Evolutionary conservation across 352 stramenopile genomes (phyloP), one percentile per base, ranked within the genome.

Genomic region (Phytophthora aleatoria): DNA sequence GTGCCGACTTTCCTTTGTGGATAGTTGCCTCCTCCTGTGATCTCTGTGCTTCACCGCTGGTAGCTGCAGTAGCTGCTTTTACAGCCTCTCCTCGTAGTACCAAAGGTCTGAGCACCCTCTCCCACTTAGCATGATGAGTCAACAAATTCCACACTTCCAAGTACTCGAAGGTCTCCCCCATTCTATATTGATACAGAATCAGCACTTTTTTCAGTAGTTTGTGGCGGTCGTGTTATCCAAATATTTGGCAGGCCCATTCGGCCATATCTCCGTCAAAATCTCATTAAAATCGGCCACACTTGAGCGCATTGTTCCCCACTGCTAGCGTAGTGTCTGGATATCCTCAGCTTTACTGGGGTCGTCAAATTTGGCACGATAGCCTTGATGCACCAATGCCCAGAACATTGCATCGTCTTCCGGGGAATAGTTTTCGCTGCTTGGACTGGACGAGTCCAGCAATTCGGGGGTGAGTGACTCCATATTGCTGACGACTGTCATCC

Each of bases 311-410:
- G 7, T 50, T 27, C 39, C 50, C 59, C 59, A 67, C 9, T 31
- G 51, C 5, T 42, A 24, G 3, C 44, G 50, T 4, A 67, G 48
- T 3, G 52, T 57, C 5, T 42, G 24, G 7, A 10, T 15, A 20
- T 47, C 33, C 38, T 44, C 31, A 13, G 27, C 35, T 28, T 50
- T 38, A 36, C 13, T 27, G 8, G 45, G 35, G 2, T 39, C 1
- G 2, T 9, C 2, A 9, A 45, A 57, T 33, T 52, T 52, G 8
- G 57, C 57, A 28, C 30, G 50, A 33, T 53, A 65, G 16, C 49
- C 45, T 16, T 64, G 57, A 20, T 51, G 45, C 57, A 64, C 57
- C 27, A 55, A n/a, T 27, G 44, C 41, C 57, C 57, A 64, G 39
- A 64, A 64, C 28, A 52, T 30, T 8, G 53, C 49, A 13, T 35